These are phyloP conservation scores for Teunomyces funiuensis DNA, from an alignment of 805 yeast species.

Conservation along the genomic window DNA sequence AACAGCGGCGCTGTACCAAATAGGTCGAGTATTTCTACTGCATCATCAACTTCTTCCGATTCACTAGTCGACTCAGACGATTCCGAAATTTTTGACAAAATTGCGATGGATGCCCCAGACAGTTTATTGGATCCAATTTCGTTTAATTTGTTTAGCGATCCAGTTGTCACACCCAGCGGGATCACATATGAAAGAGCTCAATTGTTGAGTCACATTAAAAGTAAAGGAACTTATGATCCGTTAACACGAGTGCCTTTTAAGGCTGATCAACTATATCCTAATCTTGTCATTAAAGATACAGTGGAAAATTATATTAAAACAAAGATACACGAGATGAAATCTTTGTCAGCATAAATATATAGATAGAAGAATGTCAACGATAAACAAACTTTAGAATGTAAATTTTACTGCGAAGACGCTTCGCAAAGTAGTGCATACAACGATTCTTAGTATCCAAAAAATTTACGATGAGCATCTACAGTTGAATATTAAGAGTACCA, in stretches of 20 bases:
- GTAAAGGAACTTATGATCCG: conserved; percentile 35
- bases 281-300: conserved; percentile 39
- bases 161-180: conserved; percentile 18
- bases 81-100: conserved; percentile 6
- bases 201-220: conserved; percentile 12
- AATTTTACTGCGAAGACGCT: no score
- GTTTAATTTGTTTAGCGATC: conserved; percentile 16
- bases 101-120: conserved; percentile 16
- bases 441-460: background rate
- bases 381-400: no score
- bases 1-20: background rate
- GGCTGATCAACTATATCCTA: conserved; percentile 38
- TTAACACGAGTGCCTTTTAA: conserved; percentile 36
- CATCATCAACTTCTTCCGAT: background rate
- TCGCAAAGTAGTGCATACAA: background rate
- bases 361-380: background rate
- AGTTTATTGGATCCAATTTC: conserved; percentile 15
- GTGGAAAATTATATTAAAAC: conserved; percentile 25
- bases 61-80: background rate
- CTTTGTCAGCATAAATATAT: background rate
- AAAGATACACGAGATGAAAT: conserved; percentile 5
- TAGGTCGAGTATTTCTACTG: background rate
- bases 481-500: background rate
- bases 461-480: conserved; percentile 4
- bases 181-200: conserved; percentile 16